Conservation (phyloP, 305 asterid species). For the Solanum hybrid region DNA sequence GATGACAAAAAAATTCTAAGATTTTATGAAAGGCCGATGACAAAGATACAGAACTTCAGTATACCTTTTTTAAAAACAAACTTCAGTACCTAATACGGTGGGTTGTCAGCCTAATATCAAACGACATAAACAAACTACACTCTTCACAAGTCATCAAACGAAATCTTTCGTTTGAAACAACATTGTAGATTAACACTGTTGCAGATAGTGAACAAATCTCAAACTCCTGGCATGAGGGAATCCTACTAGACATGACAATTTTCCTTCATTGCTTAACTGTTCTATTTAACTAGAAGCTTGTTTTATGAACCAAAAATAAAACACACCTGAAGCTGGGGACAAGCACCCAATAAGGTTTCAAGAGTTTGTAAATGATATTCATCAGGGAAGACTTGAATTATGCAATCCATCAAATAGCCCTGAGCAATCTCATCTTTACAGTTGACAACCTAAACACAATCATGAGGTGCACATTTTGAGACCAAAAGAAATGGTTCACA, state of each 20-base stretch:
- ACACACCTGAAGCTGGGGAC: conserved; percentile 94
- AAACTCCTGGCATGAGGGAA: neutral
- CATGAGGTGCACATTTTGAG: neutral
- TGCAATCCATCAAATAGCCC: conserved; percentile 93
- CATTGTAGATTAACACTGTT: neutral
- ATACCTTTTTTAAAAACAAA: neutral
- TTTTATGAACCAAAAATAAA: neutral
- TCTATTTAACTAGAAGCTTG: neutral
- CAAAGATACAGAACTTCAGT: neutral
- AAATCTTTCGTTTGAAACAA: neutral
- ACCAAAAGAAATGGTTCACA: neutral
- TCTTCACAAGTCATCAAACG: neutral
- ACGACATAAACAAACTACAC: neutral
- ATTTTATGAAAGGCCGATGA: neutral
- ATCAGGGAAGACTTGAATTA: conserved; percentile 97
- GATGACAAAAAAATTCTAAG: neutral
- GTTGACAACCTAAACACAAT: conserved; percentile 66
- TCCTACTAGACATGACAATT: neutral
- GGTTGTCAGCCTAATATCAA: neutral
- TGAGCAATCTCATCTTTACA: conserved; percentile 98
- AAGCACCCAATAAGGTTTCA: conserved; percentile 84
- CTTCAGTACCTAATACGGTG: neutral
- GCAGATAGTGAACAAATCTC: neutral
- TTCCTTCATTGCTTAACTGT: neutral
- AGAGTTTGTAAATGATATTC: conserved; percentile 97